Evolutionary conservation across 2,329 filamentous ascomycete species (phyloP), one percentile per base, ranked within the genome.

Genomic region (Botrytis deweyae): DNA sequence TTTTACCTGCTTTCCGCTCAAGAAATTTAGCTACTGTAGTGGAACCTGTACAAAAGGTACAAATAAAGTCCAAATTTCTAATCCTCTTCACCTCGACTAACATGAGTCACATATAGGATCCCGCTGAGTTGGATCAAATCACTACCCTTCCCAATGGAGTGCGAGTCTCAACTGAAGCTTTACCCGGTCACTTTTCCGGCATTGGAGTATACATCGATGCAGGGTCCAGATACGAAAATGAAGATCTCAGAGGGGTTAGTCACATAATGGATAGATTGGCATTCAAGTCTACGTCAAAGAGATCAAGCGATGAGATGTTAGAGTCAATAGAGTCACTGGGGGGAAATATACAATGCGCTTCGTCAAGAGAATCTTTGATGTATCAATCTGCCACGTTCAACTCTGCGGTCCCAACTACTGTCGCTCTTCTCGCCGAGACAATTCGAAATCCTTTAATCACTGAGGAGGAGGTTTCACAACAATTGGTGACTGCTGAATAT

Each of bases 321-420:
- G 94, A 97, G 83, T 87, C 91, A 49, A 88, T 98, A 49, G 96
- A 98, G 83, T 91, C 91, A 0, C 86, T 99, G 4, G 96, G 96
- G 52, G 96, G 96, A 46, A 98, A 98, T 82, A 95, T 99, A 74
- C 95, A 98, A 84, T 99, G 96, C 84, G 95, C 95, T 18, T 98
- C 95, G 1, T 97, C 94, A 2, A 88, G 96, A 77, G 96, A 99
- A 84, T 94, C 94, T 73, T 89, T 99, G 84, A 99, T 99, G 96
- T 99, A 99, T 86, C 96, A 99, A 83, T 93, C 94, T 1, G 96
- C 96, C 40, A 98, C 95, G 44, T 99, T 99, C 88, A 99, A 99
- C 85, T 92, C 91, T 40, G 92, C 94, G 29, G 94, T 99, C 14
- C 91, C 93, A 10, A 90, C 90, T 14, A 94, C 95, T 20, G 89